Conservation (phyloP, 495 filamentous ascomycete species). For the Podospora pseudoanserina region DNA sequence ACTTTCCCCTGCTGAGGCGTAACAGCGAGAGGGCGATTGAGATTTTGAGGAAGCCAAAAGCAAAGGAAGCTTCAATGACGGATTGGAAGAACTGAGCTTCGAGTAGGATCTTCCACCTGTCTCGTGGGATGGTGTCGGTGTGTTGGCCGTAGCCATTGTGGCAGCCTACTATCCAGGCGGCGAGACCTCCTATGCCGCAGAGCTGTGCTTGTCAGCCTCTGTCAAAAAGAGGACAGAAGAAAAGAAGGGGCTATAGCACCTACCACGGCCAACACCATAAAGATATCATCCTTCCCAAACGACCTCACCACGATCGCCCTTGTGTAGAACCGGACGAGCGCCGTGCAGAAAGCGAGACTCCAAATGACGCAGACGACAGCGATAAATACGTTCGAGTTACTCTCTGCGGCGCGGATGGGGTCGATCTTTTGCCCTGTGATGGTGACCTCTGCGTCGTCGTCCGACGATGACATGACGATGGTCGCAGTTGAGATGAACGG, state of each 20-base stretch:
- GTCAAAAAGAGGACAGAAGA: background rate
- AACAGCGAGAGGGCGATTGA: conserved; percentile 40
- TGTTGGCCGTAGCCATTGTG: conserved; percentile 40
- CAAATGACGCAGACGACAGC: conserved; percentile 22
- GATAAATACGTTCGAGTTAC: conserved; percentile 20
- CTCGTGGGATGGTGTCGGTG: conserved; percentile 25
- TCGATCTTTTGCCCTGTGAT: conserved; percentile 8
- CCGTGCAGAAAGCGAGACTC: conserved; percentile 21
- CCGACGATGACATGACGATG: conserved; percentile 5
- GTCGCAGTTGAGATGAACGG: background rate
- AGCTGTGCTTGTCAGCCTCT: conserved; percentile 16
- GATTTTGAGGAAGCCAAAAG: conserved; percentile 45
- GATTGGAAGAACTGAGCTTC: conserved; percentile 43
- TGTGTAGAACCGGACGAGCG: conserved; percentile 33
- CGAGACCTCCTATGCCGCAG: conserved; percentile 21
- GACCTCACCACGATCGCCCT: conserved; percentile 33
- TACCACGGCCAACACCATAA: conserved; percentile 41
- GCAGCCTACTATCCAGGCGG: conserved; percentile 24
- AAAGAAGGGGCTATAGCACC: background rate
- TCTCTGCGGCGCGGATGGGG: conserved; percentile 24
- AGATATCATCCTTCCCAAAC: conserved; percentile 43
- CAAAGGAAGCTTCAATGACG: conserved; percentile 37
- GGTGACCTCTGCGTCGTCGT: conserved; percentile 3
- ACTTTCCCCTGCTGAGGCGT: conserved; percentile 24
- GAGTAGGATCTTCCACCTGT: conserved; percentile 32